A percentile compares a stretch with the other conserved stretches of the same genome.
Evolutionary conservation across 768 basidiomycete genomes (phyloP).

Genomic region (Leccinum broughii): DNA sequence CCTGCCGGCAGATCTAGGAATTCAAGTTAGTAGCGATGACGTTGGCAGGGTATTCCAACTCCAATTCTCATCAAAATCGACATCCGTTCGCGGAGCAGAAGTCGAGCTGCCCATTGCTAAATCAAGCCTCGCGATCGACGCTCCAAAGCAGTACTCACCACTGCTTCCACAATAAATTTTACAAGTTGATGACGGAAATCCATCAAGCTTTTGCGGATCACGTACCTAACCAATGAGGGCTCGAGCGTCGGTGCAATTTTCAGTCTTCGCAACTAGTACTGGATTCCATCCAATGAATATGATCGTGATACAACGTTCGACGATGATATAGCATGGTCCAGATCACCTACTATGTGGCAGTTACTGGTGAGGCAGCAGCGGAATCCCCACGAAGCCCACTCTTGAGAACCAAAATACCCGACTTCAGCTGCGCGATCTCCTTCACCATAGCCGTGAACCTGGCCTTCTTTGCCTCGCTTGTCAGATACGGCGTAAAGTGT

Average conservation of each 20-base stretch:
- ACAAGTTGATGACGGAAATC: neutral
- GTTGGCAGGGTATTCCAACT: constrained; percentile 4
- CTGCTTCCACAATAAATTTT: neutral
- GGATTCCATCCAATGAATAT: constrained; percentile 17
- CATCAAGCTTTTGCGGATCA: neutral
- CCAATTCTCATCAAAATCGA: neutral
- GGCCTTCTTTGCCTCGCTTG: constrained; percentile 65
- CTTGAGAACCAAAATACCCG: constrained; percentile 60
- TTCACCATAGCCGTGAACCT: constrained; percentile 79
- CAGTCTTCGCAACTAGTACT: constrained; percentile 1
- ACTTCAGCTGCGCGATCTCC: constrained; percentile 73
- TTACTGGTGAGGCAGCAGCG: constrained; percentile 22
- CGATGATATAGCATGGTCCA: constrained; percentile 14
- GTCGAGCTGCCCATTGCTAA: constrained; percentile 6
- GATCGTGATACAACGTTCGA: constrained; percentile 20
- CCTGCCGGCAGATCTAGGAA: constrained; percentile 2
- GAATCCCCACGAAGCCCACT: constrained; percentile 38
- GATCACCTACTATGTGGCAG: constrained; percentile 27
- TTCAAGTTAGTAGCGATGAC: constrained; percentile 7
- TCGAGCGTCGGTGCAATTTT: neutral
- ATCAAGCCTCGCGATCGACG: constrained; percentile 23
- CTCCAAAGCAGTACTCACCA: constrained; percentile 18
- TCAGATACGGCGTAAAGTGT: constrained; percentile 75
- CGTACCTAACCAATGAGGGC: neutral
- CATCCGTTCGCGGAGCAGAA: neutral